These are phyloP conservation scores for Syncephalastrum racemosum DNA, from an alignment of 371 early-diverging fungal genomes.

Conservation along the genomic window DNA sequence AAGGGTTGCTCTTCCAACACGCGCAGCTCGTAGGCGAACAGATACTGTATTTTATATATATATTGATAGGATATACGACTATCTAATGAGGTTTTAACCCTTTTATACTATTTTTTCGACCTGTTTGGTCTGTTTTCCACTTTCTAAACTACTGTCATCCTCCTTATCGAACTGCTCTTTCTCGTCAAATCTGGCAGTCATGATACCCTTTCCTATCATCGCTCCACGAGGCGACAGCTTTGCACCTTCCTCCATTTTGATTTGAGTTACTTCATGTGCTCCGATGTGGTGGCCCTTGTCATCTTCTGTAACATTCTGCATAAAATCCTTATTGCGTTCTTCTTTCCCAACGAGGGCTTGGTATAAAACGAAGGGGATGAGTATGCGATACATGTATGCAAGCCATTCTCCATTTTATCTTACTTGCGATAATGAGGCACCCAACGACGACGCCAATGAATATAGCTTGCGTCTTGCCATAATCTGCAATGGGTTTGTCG, in stretches of 20 bases:
- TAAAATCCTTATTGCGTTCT: conserved; percentile 42
- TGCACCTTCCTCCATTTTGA: conserved; percentile 22
- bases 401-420: neutral
- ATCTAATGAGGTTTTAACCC: too few species aligned
- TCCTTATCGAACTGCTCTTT: too few species aligned
- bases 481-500: conserved; percentile 58
- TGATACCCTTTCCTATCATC: too few species aligned
- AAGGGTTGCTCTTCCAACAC: too few species aligned
- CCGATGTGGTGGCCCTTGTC: conserved; percentile 21
- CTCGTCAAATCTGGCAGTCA: too few species aligned
- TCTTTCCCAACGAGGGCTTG: conserved; percentile 44
- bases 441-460: conserved; percentile 60
- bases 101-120: too few species aligned
- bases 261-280: conserved; percentile 21
- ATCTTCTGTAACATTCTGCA: conserved; percentile 31
- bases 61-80: too few species aligned
- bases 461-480: conserved; percentile 64
- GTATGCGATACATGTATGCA: neutral
- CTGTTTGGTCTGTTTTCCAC: too few species aligned
- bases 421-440: conserved; percentile 40
- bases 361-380: neutral
- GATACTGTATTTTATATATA: too few species aligned
- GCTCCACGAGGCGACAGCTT: too few species aligned
- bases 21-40: too few species aligned
- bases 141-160: too few species aligned